Base-by-base conservation (phyloP, 768 basidiomycete species). In the Hygrocybe punicea region DNA sequence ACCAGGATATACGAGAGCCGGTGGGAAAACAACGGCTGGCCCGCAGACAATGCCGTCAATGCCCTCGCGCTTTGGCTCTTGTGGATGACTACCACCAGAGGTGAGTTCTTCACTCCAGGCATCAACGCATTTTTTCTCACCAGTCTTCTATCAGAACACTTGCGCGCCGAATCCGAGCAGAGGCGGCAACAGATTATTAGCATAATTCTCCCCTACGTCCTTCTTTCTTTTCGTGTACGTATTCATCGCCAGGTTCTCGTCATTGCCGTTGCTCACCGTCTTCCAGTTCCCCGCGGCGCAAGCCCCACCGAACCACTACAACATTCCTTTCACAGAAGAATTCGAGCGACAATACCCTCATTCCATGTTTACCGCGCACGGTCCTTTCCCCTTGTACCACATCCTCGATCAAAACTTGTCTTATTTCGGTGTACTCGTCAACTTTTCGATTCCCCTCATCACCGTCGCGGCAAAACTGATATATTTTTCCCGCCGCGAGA, bases 261-360 rank as follows among this genome's bases (percentile, higher is more conserved):
- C 16, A 44, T 63, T 50, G 51, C 36, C 14, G 2, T 48, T 19
- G 34, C 52, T 50, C 34, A 35, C 25, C 7, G 11, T 59, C 29
- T 4, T 51, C 23, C 62, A 84, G 76, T 89, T 87, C 64, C 71
- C 84, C 1, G 68, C 81, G 3, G 75, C 82, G 37, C 73, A 81
- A 40, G 85, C 85, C 0, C 86, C 89, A 0, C 82, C 86, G 14
- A 73, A 81, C 55, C 84, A 87, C 64, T 84, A 78, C 63, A 33
- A 68, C 53, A 70, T 89, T 35, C 86, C 88, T 0, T 73, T 84
- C 33, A 55, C 51, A 59, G 60, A 56, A 63, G 57, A 51, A 57
- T 56, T 58, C 58, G 25, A 52, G 52, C 34, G 44, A 40, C 51
- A 21, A 51, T 56, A 66, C 51, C n/a, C 60, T 37, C 52, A 59